Percentiles rank a stretch among this genome's conserved stretches.
These are phyloP conservation scores for Sporisorium scitamineum DNA, from an alignment of 1,284 basidiomycete species.

Conservation along the genomic window DNA sequence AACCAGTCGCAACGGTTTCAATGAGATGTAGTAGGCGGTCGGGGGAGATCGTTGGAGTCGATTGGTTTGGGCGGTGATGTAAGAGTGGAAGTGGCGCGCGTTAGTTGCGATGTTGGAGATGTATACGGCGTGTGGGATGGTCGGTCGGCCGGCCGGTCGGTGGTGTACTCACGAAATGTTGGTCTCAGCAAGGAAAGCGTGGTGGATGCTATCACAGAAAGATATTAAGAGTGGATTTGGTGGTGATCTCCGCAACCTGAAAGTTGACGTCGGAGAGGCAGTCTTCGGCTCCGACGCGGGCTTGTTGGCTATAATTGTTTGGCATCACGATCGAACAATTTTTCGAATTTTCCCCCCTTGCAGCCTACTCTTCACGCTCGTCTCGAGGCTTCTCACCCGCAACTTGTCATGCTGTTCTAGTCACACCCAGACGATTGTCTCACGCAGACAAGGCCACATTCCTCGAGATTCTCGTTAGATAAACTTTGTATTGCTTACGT, in stretches of 20 bases:
- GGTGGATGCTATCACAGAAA: constrained; percentile 3
- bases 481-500: not conserved
- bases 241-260: constrained; percentile 1
- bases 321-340: not conserved
- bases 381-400: not conserved
- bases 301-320: not conserved
- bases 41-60: no score
- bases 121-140: not conserved
- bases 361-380: not conserved
- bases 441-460: constrained; percentile 3
- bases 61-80: no score
- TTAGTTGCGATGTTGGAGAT: not conserved
- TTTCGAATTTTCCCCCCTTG: not conserved
- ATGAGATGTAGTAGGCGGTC: no score
- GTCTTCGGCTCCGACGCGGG: constrained; percentile 5
- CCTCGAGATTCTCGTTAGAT: not conserved
- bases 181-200: not conserved
- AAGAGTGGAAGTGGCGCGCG: no score
- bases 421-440: not conserved
- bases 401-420: not conserved
- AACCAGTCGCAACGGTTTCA: no score
- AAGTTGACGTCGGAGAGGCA: constrained; percentile 1
- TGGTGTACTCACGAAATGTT: not conserved
- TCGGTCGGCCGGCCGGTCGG: no score
- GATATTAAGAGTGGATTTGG: not conserved